These are phyloP conservation scores for Globisporangium mamillatum DNA, from an alignment of 352 stramenopile species.

Conservation along the genomic window DNA sequence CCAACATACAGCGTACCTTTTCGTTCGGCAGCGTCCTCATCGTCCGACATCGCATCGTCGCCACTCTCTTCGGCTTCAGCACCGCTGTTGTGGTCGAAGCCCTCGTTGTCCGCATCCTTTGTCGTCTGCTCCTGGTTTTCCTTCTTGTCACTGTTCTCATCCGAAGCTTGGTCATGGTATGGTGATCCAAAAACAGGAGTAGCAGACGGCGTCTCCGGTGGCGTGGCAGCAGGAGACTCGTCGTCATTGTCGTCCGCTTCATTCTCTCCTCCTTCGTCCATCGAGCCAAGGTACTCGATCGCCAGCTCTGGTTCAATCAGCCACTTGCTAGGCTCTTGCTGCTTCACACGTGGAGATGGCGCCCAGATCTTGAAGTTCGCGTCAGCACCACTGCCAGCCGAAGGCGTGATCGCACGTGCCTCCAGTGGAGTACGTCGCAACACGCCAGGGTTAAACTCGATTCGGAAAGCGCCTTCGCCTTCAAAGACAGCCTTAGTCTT, in stretches of 20 bases:
- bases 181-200: constrained; percentile 73
- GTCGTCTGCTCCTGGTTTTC: constrained; percentile 18
- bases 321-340: constrained; percentile 77
- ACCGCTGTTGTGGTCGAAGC: constrained; percentile 16
- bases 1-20: background rate
- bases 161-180: constrained; percentile 33
- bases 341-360: constrained; percentile 70
- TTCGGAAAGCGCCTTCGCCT: constrained; percentile 79
- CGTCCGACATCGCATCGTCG: constrained; percentile 36
- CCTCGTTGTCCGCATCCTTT: constrained; percentile 28
- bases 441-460: constrained; percentile 81
- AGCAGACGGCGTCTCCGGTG: constrained; percentile 60
- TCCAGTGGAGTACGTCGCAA: constrained; percentile 74
- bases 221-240: constrained; percentile 60
- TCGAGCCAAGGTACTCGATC: constrained; percentile 78
- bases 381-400: constrained; percentile 24
- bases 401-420: constrained; percentile 39
- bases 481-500: constrained; percentile 83
- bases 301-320: constrained; percentile 73
- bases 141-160: constrained; percentile 44
- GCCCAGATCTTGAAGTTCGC: constrained; percentile 68
- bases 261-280: constrained; percentile 56
- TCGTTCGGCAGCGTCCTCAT: constrained; percentile 40
- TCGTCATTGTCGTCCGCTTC: constrained; percentile 69
- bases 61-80: constrained; percentile 30